A percentile compares a stretch with the other conserved stretches of the same genome.
phyloP scores from a whole-genome alignment of 495 filamentous ascomycete genomes.

The Xylaria castorea region DNA sequence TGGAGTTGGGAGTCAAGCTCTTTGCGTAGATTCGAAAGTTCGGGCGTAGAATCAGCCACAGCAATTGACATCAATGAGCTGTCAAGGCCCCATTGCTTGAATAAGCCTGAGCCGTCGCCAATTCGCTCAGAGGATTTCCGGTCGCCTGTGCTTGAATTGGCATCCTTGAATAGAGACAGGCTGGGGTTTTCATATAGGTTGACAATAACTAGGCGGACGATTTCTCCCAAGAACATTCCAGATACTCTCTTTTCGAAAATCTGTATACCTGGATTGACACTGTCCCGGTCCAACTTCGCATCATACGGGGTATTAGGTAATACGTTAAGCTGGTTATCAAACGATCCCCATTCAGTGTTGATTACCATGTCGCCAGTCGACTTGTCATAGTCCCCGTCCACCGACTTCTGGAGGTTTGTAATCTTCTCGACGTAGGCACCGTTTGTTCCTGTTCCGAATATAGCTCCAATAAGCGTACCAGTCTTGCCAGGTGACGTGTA shows the following conservation, averaged over 20 bases:
- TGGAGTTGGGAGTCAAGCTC: conserved; percentile 77
- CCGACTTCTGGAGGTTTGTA: conserved; percentile 69
- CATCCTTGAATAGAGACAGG: conserved; percentile 72
- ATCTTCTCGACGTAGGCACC: conserved; percentile 89
- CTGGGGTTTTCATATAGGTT: conserved; percentile 66
- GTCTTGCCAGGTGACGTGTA: conserved; percentile 92
- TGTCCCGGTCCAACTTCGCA: conserved; percentile 74
- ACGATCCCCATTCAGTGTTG: conserved; percentile 98
- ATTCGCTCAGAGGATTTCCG: conserved; percentile 71
- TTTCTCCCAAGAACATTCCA: conserved; percentile 98
- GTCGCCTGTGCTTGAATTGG: conserved; percentile 68
- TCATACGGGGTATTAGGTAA: conserved; percentile 89
- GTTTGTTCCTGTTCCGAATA: conserved; percentile 94
- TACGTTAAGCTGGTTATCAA: conserved; percentile 89
- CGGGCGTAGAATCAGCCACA: conserved; percentile 72
- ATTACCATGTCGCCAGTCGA: conserved; percentile 94
- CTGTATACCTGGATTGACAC: conserved; percentile 92
- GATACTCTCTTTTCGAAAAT: conserved; percentile 99
- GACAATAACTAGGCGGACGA: conserved; percentile 78
- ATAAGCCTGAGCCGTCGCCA: conserved; percentile 67
- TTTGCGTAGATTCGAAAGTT: conserved; percentile 69
- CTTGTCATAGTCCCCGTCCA: conserved; percentile 73
- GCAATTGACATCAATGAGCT: conserved; percentile 84
- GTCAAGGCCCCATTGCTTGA: conserved; percentile 86
- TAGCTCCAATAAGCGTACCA: conserved; percentile 85